A percentile compares a stretch with the other conserved stretches of the same genome.
phyloP scores from a whole-genome alignment of 2,329 filamentous ascomycete species.

The Elsinoe ampelina region DNA sequence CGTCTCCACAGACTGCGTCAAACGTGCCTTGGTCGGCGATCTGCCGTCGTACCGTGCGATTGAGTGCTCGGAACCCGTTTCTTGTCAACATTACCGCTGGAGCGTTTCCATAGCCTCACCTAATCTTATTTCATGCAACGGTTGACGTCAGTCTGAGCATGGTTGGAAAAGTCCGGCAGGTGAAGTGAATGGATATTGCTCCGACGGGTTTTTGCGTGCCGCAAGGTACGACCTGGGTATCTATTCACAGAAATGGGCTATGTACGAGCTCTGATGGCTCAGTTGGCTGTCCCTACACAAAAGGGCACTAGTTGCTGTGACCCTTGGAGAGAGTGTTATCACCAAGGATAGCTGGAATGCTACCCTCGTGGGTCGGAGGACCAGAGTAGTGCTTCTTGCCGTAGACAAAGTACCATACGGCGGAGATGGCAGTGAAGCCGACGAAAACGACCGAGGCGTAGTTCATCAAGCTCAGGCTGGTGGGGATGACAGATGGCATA shows the following conservation, averaged over 20 bases:
- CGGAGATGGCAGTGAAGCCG: constrained; percentile 52
- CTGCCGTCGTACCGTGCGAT: background rate
- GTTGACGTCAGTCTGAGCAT: background rate
- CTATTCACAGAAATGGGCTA: constrained; percentile 2
- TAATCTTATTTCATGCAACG: background rate
- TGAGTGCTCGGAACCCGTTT: background rate
- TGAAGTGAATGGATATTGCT: too few relatives aligned
- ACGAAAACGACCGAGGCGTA: constrained; percentile 69
- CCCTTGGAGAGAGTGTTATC: background rate
- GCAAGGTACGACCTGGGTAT: background rate
- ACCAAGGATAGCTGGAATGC: background rate
- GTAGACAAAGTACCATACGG: constrained; percentile 60
- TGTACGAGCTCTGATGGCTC: constrained; percentile 7
- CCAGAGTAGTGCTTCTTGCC: constrained; percentile 60
- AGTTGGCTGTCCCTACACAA: background rate
- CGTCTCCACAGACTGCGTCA: background rate
- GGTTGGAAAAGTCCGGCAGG: too few relatives aligned
- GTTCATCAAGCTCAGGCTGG: constrained; percentile 54
- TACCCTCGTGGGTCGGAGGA: constrained; percentile 30
- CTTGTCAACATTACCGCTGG: background rate
- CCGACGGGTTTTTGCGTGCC: too few relatives aligned
- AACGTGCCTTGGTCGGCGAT: background rate
- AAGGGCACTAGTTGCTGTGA: background rate
- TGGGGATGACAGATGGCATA: constrained; percentile 57
- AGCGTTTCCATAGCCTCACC: background rate